Base-by-base conservation (phyloP, 73 alveolate species). In the Paraurostyla sp. region DNA sequence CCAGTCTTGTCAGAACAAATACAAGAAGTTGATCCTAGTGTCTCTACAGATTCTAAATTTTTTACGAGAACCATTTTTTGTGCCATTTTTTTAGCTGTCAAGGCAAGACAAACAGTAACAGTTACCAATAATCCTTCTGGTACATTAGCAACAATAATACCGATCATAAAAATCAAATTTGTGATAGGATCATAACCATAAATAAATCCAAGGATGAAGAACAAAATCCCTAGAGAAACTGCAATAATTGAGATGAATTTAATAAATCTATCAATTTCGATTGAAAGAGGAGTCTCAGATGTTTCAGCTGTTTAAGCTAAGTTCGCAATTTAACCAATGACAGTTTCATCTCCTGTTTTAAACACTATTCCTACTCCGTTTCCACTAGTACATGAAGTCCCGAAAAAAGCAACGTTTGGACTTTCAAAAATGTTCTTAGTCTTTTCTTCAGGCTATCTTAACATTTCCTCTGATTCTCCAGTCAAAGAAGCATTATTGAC, bases 1-100 rank as follows among this genome's bases (percentile, higher is more conserved):
- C 99, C 99, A 54, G 99, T 97, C 65, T 97, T 97, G 90, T 97
- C 99, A 6, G 99, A 96, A 93, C 99, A 97, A 43, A 97, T 96
- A 62, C 99, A 97, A 16, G 99, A 93, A 4, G 98, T 97, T n/a
- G 99, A 95, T 45, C 99, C 99, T 43, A 97, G 93, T 6, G 99
- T 97, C 81, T 97, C 99, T 40, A 97, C 99, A 50, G 99, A 86
- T 84, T 97, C 98, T 51, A 97, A 92, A 90, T 97, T 97, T 93
- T 97, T 97, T 23, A 96, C 99, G 90, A 97, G 87, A 4, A 97
- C 98, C 63, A 92, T 91, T 83, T 96, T 88, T 18, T 87, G 69
- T 4, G 99, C 97, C 97, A 97, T 93, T 88, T 95, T 95, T 83
- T 97, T 92, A 36, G 99, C 99, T 25, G 99, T 96, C 41, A 97